Conservation (phyloP, 23 red algal genomes). For the Agarophyton chilense region DNA sequence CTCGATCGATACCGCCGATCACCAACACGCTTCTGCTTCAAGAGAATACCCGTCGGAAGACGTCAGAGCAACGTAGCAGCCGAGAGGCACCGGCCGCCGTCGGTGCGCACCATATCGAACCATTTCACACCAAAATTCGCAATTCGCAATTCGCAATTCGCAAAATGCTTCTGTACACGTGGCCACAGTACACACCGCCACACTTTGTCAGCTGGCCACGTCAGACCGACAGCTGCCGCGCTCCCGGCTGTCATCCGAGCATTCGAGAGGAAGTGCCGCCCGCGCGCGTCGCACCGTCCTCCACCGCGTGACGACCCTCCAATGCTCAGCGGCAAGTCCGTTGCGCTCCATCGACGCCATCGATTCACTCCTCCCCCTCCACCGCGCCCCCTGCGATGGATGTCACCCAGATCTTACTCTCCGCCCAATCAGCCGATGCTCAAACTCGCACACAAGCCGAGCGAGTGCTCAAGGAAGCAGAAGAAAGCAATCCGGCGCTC, state of each 20-base stretch:
- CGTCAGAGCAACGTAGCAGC: too few species aligned
- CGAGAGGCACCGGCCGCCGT: too few species aligned
- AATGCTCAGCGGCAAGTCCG: neutral
- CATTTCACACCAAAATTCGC: too few species aligned
- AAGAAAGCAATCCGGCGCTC: constrained; percentile 58
- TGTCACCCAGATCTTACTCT: constrained; percentile 78
- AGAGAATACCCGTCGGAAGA: too few species aligned
- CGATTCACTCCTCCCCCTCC: constrained; percentile 8
- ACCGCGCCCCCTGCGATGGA: constrained; percentile 58
- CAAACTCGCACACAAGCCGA: constrained; percentile 75
- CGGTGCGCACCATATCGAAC: too few species aligned
- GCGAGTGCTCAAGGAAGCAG: constrained; percentile 75
- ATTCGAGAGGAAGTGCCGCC: neutral
- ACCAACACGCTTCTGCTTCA: too few species aligned
- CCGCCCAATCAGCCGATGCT: constrained; percentile 82
- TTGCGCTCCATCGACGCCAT: constrained; percentile 5
- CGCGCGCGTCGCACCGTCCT: neutral
- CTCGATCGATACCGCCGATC: too few species aligned
- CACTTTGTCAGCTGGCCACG: too few species aligned
- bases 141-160: too few species aligned
- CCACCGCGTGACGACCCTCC: constrained; percentile 5
- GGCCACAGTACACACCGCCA: too few species aligned
- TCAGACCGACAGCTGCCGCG: neutral
- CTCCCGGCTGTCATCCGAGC: constrained; percentile 18
- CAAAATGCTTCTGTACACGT: too few species aligned